Evolutionary conservation across 768 basidiomycete species (phyloP).

Genomic region (Suillus subaureus): DNA sequence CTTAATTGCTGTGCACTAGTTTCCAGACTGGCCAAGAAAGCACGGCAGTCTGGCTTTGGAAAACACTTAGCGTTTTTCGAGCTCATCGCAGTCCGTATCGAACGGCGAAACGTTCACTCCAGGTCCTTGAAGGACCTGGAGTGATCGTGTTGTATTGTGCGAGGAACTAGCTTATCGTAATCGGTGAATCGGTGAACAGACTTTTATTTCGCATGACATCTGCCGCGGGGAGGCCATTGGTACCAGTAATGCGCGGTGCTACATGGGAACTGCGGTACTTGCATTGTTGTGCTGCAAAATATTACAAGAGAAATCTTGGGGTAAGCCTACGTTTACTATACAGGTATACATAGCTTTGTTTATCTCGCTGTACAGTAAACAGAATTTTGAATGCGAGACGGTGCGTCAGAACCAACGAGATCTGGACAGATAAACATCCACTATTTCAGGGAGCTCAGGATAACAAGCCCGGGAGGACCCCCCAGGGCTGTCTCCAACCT

Average conservation of each 20-base stretch:
- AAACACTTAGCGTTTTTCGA: background rate
- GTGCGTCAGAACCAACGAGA: too few species aligned
- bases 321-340: background rate
- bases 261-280: too few species aligned
- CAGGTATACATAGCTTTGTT: too few species aligned
- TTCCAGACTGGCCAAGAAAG: background rate
- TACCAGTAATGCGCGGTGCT: too few species aligned
- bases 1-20: background rate
- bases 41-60: background rate
- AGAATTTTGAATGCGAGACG: too few species aligned
- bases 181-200: background rate
- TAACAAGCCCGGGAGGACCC: background rate
- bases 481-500: background rate
- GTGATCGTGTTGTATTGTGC: background rate
- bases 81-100: background rate
- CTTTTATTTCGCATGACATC: background rate
- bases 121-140: background rate
- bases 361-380: background rate
- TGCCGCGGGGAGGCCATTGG: background rate
- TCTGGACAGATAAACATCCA: background rate
- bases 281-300: background rate
- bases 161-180: background rate
- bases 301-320: background rate
- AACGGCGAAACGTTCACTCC: too few species aligned
- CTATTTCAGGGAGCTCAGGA: background rate